Percentiles rank a stretch among this genome's conserved stretches.
Evolutionary conservation across 2,329 filamentous ascomycete genomes (phyloP).

Genomic region (Hypocreales sp.): DNA sequence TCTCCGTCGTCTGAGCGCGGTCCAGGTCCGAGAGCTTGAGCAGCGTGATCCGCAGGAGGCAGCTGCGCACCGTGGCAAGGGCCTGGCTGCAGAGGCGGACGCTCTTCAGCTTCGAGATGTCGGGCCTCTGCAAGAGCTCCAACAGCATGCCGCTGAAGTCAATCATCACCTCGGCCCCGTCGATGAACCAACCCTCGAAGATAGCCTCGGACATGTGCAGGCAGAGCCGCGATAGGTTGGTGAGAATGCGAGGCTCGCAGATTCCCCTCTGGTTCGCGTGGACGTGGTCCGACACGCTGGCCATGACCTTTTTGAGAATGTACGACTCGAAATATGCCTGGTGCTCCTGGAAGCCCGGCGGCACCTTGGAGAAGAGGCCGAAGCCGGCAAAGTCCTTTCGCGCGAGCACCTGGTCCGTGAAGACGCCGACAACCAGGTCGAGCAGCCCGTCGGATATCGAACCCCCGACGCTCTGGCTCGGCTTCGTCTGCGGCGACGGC

Average conservation of each 20-base stretch:
- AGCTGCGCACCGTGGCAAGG: conserved; percentile 57
- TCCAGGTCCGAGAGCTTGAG: conserved; percentile 75
- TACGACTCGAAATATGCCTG: conserved; percentile 94
- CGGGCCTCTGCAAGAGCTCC: conserved; percentile 77
- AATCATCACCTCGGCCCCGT: conserved; percentile 67
- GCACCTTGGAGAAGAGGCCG: conserved; percentile 70
- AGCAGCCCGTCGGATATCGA: conserved; percentile 61
- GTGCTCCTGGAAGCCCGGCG: conserved; percentile 85
- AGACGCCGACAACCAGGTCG: conserved; percentile 64
- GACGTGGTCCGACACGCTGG: conserved; percentile 53
- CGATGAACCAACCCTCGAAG: conserved; percentile 92
- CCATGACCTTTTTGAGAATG: conserved; percentile 59
- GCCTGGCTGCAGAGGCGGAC: conserved; percentile 85
- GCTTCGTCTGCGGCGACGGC: conserved; percentile 25
- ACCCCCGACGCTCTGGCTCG: conserved; percentile 41
- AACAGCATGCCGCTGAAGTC: conserved; percentile 76
- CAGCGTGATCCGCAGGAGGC: conserved; percentile 65
- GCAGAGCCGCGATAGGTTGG: conserved; percentile 71
- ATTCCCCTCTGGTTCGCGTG: conserved; percentile 57
- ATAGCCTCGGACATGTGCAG: conserved; percentile 76
- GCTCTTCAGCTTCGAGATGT: conserved; percentile 66
- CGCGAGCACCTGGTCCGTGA: conserved; percentile 69
- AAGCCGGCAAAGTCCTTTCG: conserved; percentile 88
- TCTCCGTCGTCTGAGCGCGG: conserved; percentile 39
- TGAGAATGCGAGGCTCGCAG: conserved; percentile 68